Percentiles rank a stretch among this genome's conserved stretches.
phyloP scores from a whole-genome alignment of 305 asterid genomes.

The Ruellia speciosa region DNA sequence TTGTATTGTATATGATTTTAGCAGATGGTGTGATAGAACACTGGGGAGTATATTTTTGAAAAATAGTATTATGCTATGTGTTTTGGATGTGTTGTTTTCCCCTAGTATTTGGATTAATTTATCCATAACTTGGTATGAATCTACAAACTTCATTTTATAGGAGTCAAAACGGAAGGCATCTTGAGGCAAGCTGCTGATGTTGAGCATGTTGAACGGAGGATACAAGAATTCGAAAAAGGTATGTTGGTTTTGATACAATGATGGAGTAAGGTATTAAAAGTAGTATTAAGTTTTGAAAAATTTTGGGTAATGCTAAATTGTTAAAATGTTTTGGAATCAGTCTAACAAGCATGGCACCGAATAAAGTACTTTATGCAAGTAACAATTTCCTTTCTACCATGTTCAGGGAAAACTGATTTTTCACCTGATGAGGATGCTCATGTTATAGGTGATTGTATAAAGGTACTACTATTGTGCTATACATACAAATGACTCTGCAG shows the following conservation, averaged over 20 bases:
- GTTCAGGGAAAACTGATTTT: conserved; percentile 79
- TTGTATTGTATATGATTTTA: no score
- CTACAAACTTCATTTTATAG: conserved; percentile 36
- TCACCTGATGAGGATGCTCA: conserved; percentile 85
- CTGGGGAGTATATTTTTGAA: background rate
- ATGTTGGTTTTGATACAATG: conserved; percentile 19
- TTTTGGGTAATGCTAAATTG: background rate
- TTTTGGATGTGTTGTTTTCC: background rate
- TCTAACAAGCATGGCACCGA: conserved; percentile 14
- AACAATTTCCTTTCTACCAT: conserved; percentile 18
- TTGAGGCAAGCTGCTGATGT: conserved; percentile 99
- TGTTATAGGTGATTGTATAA: conserved; percentile 90
- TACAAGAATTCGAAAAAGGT: conserved; percentile 95
- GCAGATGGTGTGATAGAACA: no score
- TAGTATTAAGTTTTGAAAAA: background rate
- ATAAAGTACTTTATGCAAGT: conserved; percentile 10
- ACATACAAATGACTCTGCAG: conserved; percentile 17
- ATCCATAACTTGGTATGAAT: conserved; percentile 19
- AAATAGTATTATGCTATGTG: no score
- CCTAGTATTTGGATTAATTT: background rate
- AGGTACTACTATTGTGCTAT: conserved; percentile 57
- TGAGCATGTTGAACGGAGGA: conserved; percentile 86
- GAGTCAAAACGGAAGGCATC: conserved; percentile 86
- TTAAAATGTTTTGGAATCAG: background rate
- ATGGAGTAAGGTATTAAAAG: background rate